These are phyloP conservation scores for Hygrocybe coccinea DNA, from an alignment of 768 basidiomycete species.

Conservation along the genomic window DNA sequence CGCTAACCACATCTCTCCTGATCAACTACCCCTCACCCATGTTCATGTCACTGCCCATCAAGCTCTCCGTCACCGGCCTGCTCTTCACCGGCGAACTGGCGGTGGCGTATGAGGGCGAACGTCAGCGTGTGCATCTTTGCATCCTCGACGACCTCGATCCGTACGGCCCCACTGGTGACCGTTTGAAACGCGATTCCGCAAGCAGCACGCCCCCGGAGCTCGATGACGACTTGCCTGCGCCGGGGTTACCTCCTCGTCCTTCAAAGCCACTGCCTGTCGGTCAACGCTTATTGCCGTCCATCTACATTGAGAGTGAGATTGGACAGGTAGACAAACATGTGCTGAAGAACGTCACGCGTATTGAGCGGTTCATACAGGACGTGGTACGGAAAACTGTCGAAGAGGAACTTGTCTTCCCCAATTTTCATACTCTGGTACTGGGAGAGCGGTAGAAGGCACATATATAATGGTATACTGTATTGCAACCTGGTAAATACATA, in stretches of 20 bases:
- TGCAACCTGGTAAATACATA: background rate
- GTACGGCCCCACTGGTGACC: constrained; percentile 61
- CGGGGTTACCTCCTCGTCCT: constrained; percentile 37
- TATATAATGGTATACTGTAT: constrained; percentile 1
- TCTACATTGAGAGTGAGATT: constrained; percentile 94
- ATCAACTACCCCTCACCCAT: constrained; percentile 95
- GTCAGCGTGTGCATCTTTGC: constrained; percentile 78
- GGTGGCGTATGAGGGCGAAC: constrained; percentile 85
- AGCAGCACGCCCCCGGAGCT: constrained; percentile 55
- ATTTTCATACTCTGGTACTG: constrained; percentile 79
- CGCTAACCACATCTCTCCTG: constrained; percentile 84
- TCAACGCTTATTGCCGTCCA: constrained; percentile 75
- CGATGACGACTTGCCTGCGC: constrained; percentile 48
- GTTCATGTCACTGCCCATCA: constrained; percentile 97
- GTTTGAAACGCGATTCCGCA: constrained; percentile 46
- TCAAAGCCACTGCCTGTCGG: constrained; percentile 75
- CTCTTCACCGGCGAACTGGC: constrained; percentile 84
- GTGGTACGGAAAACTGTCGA: constrained; percentile 92
- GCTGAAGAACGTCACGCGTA: constrained; percentile 88
- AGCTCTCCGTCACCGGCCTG: constrained; percentile 85
- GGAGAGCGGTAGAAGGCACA: constrained; percentile 29
- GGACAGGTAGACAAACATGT: constrained; percentile 95
- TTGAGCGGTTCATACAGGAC: constrained; percentile 93
- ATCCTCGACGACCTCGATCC: constrained; percentile 85
- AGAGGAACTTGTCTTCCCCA: constrained; percentile 94